Base-by-base conservation (phyloP, 345 rosid genomes). In the Gossypium raimondii region DNA sequence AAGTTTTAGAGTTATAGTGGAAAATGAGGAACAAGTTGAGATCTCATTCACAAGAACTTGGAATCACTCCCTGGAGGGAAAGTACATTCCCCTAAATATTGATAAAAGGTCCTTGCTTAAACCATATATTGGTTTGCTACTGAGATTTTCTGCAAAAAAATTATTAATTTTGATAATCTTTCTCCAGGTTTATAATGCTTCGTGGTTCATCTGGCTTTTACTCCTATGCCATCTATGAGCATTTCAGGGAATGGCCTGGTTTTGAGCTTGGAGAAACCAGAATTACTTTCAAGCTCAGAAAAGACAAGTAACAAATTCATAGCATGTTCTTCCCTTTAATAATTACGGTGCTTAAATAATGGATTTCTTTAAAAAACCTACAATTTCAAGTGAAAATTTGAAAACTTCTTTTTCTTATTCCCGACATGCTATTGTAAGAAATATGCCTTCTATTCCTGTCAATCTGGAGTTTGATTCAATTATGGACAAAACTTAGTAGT, bases 131-230 rank as follows among this genome's bases (percentile, higher is more conserved):
- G 73, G 59, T 20, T 61, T 66, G 38, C 78, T 45, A 61, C 58
- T 67, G 17, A 58, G 29, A 65, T 53, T 34, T 66, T 57, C 51
- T 9, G 29, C 16, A 22, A 43, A 34, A 55, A 73, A 52, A 73
- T 11, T 29, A 58, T 78, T 63, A 55, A 51, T 50, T 63, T 61
- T 59, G 66, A 53, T 70, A 73, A 66, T 81, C 82, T 76, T 76
- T 75, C 72, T 82, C 22, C 84, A 93, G 99, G 89, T 95, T 95
- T 80, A 77, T 91, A 79, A 82, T 95, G 93, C 98, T 91, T 58
- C 88, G 93, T 50, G 90, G 93, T 69, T 90, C 94, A 14, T 90
- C 97, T 8, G 99, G 99, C 73, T 90, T 95, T 73, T 95, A 95
- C 86, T 75, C 98, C 3, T 93, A 95, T 14, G 94, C 88, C 58